Base-by-base conservation (phyloP, 2,329 filamentous ascomycete genomes). In the Daldinia sp. region DNA sequence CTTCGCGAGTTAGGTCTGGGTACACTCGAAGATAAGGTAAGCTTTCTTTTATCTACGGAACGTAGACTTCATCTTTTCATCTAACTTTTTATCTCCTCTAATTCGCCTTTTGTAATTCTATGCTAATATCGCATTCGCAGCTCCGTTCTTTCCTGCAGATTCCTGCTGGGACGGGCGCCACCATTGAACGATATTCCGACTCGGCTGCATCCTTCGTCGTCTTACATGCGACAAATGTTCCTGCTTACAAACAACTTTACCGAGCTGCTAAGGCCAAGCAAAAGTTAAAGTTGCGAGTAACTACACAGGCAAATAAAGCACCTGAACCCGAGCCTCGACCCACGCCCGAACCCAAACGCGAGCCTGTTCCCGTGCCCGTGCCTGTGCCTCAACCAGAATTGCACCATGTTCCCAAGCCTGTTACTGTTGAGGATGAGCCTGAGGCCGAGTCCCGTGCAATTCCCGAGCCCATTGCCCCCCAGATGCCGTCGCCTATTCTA, bases 221-320 rank as follows among this genome's bases (percentile, higher is more conserved):
- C 50, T 90, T 99, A 67, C 92, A 97, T 79, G 85, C 89, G 69
- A 85, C 86, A 78, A 97, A 97, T 77, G 82, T 88, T 7, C 86
- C 92, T 51, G 93, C 97, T 76, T 99, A 97, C 86, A 98, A 98
- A 85, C 96, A 98, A 79, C 90, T 99, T 46, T 95, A 96, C 79
- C 92, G 96, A 76, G 96, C 96, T 73, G 96, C 96, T 72, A 99
- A 98, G 85, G 96, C 96, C 41, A 99, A 99, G 87, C 90, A 94
- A 73, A 99, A 98, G 90, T 90, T 99, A 74, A 94, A 96, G 81
- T 88, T 99, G 67, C 93, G 90, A 73, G 91, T 92, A 41, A 90
- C 88, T 15, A 76, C 86, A 37, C 78, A 79, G 44, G 70, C 64
- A 48, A 63, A 79, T 13, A 12, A 13, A 39, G 35, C 13, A 15